These are phyloP conservation scores for Brettanomyces naardenensis DNA, from an alignment of 805 yeast species.

Conservation along the genomic window DNA sequence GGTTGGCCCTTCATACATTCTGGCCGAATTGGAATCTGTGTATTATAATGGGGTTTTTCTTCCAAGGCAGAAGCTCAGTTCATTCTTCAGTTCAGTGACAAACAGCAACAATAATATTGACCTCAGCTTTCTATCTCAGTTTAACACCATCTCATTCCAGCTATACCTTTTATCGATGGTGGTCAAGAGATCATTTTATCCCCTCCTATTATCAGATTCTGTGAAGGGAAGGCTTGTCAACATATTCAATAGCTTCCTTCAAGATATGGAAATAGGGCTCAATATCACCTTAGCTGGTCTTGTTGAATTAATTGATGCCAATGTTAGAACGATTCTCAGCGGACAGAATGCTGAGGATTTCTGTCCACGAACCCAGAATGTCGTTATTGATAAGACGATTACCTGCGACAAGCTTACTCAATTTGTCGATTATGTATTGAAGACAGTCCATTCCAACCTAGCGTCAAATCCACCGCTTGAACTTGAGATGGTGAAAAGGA, in stretches of 20 bases:
- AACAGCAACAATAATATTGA: slow-evolving; percentile 13
- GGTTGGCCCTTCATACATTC: slow-evolving; percentile 67
- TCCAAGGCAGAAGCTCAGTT: slow-evolving; percentile 19
- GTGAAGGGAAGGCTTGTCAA: slow-evolving; percentile 12
- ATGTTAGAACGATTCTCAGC: slow-evolving; percentile 42
- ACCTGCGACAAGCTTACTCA: slow-evolving; percentile 59
- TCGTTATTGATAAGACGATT: slow-evolving; percentile 47
- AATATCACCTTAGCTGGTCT: slow-evolving; percentile 58
- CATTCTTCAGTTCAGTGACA: slow-evolving; percentile 12
- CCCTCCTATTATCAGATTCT: slow-evolving; percentile 40
- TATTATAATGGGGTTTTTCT: slow-evolving; percentile 28
- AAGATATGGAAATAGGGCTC: slow-evolving; percentile 47
- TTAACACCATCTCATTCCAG: slow-evolving; percentile 19
- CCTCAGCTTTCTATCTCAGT: slow-evolving; percentile 15
- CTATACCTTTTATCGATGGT: slow-evolving; percentile 62
- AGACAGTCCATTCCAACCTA: slow-evolving; percentile 26
- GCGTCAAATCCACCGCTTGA: slow-evolving; percentile 16
- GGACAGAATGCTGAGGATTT: slow-evolving; percentile 64
- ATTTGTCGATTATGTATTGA: slow-evolving; percentile 35
- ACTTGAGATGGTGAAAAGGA: slow-evolving; percentile 14
- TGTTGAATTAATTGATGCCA: slow-evolving; percentile 41
- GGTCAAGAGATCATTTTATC: slow-evolving; percentile 66
- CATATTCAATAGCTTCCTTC: slow-evolving; percentile 20
- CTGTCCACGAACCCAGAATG: slow-evolving; percentile 22
- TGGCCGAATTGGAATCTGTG: slow-evolving; percentile 65